phyloP scores from a whole-genome alignment of 768 basidiomycete genomes.

The Boletus pseudopeckii region DNA sequence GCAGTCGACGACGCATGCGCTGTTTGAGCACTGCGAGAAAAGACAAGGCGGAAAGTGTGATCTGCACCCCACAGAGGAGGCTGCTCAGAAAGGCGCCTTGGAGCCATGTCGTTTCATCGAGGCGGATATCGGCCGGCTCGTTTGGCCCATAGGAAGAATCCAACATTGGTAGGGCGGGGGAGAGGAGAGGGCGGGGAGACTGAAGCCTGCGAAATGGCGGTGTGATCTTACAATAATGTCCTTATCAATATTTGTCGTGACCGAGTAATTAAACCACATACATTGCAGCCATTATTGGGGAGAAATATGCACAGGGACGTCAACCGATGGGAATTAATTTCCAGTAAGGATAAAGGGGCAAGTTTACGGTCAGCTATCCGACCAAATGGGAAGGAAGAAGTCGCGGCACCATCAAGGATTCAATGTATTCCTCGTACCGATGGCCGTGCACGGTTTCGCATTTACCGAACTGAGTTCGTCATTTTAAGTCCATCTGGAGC shows the following conservation, averaged over 20 bases:
- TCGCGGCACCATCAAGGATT: background rate
- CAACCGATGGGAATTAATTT: conserved; percentile 6
- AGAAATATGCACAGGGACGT: conserved; percentile 1
- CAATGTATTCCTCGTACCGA: background rate
- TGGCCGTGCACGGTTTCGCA: background rate
- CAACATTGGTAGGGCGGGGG: conserved; percentile 4
- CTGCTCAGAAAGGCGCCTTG: conserved; percentile 22
- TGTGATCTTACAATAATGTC: background rate
- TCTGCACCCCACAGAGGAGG: conserved; percentile 19
- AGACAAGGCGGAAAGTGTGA: conserved; percentile 18
- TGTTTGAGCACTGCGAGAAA: conserved; percentile 18
- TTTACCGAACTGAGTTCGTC: too few relatives aligned
- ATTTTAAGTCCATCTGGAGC: too few relatives aligned
- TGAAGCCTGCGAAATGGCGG: conserved; percentile 4
- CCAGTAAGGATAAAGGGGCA: background rate
- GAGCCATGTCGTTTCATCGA: conserved; percentile 16
- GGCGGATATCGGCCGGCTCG: background rate
- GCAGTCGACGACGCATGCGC: conserved; percentile 4
- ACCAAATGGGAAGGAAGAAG: background rate
- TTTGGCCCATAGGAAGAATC: background rate
- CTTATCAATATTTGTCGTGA: conserved; percentile 5
- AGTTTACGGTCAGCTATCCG: background rate
- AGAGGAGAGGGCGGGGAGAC: background rate
- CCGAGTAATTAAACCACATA: background rate
- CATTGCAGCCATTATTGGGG: background rate